Evolutionary conservation across 1,284 basidiomycete species (phyloP), one percentile per base, ranked within the genome.

Genomic region (Cryptococcus sp.): DNA sequence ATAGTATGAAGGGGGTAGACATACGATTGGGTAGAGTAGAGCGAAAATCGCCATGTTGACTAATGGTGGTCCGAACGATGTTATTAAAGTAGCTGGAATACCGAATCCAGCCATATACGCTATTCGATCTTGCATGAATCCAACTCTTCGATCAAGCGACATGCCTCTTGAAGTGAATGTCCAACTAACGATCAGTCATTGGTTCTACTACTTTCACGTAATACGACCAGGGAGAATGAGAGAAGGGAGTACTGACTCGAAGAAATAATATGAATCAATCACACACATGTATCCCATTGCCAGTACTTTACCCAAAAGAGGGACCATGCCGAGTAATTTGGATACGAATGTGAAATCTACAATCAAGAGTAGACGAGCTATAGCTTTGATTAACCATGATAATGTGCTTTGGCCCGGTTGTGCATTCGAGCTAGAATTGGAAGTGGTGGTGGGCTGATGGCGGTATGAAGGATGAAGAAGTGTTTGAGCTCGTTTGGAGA

Each of bases 61-160:
- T n/a, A 77, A 41, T 4, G 71, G 69, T 3, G 72, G 66, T 3
- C 69, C 67, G 47, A 75, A 73, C 4, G 69, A 67, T 13, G 70
- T 70, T 10, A 73, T 49, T 7, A 75, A 50, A 3, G 71, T 74
- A 1, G 67, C 63, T 1, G 63, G 56, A 10, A 75, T 51, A 67
- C 74, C 76, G 45, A 76, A 77, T 1, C 72, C 76, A 44, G 74
- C 45, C 64, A 75, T 73, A 52, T 70, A 73, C 2, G 59, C 65
- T 1, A 57, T 54, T 1, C 72, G 57, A 24, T 70, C 67, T 42
- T 72, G 65, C 42, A 76, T 59, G 54, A 68, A 74, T 3, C 21
- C 28, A 28, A 70, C 56, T 3, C 70, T 57, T 7, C 65, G 59
- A 32, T 62, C 63, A 37, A 77, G 50, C 2, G 63, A 55, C 70